Percentiles rank a stretch among this genome's conserved stretches.
These are phyloP conservation scores for Pseudogymnoascus sp. DNA, from an alignment of 2,329 filamentous ascomycete genomes.

Conservation along the genomic window DNA sequence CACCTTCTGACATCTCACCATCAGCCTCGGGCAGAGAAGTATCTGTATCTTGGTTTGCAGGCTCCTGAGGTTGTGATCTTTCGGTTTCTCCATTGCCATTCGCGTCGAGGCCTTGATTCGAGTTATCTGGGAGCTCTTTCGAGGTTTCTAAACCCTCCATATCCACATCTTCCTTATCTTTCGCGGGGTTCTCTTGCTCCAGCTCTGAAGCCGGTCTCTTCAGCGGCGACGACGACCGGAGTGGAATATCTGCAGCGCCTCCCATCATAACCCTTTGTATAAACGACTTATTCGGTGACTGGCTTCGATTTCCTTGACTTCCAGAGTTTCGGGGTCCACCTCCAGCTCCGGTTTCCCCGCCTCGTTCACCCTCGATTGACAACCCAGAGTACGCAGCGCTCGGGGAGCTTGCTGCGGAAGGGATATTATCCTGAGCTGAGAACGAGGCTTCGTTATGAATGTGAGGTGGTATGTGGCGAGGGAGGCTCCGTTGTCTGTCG, in stretches of 20 bases:
- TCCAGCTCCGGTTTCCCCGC: slow-evolving; percentile 26
- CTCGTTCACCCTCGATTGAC: slow-evolving; percentile 47
- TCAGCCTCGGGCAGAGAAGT: background rate
- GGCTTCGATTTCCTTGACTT: slow-evolving; percentile 29
- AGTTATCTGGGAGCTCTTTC: background rate
- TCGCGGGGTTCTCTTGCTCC: slow-evolving; percentile 21
- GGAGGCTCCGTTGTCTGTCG: slow-evolving; percentile 32
- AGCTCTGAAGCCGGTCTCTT: slow-evolving; percentile 48
- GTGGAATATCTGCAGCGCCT: slow-evolving; percentile 46
- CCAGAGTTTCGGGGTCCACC: slow-evolving; percentile 14
- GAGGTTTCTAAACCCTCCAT: slow-evolving; percentile 21
- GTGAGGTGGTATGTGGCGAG: slow-evolving; percentile 39
- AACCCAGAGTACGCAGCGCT: slow-evolving; percentile 48
- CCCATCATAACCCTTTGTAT: slow-evolving; percentile 48
- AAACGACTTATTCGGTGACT: slow-evolving; percentile 41
- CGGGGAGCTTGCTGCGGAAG: slow-evolving; percentile 50
- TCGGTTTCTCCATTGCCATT: background rate
- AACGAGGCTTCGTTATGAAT: slow-evolving; percentile 34
- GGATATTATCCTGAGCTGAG: slow-evolving; percentile 40
- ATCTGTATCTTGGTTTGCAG: background rate
- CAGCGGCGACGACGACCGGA: slow-evolving; percentile 55
- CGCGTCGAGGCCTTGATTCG: background rate
- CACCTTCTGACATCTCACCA: background rate
- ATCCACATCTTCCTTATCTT: slow-evolving; percentile 26
- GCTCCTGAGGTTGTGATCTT: background rate